Evolutionary conservation across 345 rosid species (phyloP).

Genomic region (Gossypium australe): DNA sequence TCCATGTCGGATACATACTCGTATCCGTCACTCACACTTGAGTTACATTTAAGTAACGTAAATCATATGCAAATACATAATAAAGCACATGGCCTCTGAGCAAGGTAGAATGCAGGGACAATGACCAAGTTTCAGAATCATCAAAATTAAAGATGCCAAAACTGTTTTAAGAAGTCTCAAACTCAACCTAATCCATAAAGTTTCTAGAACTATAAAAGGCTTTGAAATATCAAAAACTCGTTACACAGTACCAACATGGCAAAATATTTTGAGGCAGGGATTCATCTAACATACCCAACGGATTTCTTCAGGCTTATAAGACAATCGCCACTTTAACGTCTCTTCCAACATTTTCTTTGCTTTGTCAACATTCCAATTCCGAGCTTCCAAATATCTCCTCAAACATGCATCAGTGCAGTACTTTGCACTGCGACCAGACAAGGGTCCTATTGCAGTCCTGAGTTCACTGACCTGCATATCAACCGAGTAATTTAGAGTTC

Average conservation of each 20-base stretch:
- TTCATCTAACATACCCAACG: slow-evolving; percentile 60
- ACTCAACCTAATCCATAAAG: neutral
- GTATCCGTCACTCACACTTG: neutral
- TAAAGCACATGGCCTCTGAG: neutral
- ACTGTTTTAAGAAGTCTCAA: neutral
- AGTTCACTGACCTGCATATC: slow-evolving; percentile 56
- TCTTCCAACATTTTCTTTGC: slow-evolving; percentile 79
- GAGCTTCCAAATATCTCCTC: slow-evolving; percentile 79
- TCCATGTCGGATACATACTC: neutral
- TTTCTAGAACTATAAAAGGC: neutral
- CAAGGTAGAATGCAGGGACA: neutral
- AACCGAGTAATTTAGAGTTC: neutral
- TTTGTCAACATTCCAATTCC: slow-evolving; percentile 81
- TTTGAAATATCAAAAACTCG: neutral
- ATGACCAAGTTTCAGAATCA: neutral
- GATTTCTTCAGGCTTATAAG: slow-evolving; percentile 86
- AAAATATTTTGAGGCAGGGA: neutral
- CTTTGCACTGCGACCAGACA: slow-evolving; percentile 54
- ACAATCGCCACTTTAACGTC: slow-evolving; percentile 75
- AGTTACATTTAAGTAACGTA: neutral
- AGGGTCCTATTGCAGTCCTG: slow-evolving; percentile 59
- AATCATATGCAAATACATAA: neutral
- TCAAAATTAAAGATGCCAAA: neutral
- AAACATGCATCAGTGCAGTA: slow-evolving; percentile 69
- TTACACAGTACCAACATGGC: neutral